These are phyloP conservation scores for Mrakia hoshinonis DNA, from an alignment of 768 basidiomycete species.

Conservation along the genomic window DNA sequence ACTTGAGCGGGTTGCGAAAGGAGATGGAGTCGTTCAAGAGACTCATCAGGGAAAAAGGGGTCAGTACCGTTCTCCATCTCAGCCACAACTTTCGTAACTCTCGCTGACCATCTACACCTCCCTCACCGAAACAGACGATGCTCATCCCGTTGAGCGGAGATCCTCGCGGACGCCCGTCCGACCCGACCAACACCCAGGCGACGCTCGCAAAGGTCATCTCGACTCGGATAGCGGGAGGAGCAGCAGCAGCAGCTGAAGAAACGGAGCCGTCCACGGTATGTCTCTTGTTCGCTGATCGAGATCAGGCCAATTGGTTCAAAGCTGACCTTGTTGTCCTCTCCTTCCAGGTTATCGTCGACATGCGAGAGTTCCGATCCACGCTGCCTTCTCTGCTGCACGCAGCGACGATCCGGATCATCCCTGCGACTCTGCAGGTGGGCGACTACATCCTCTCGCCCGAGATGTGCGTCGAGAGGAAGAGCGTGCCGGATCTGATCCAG, in stretches of 20 bases:
- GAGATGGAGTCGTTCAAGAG: conserved; percentile 93
- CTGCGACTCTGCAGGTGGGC: conserved; percentile 84
- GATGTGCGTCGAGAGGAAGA: conserved; percentile 93
- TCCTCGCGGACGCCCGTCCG: conserved; percentile 29
- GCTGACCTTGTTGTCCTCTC: neutral
- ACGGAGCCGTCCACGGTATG: conserved; percentile 47
- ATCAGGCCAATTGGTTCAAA: too few relatives aligned
- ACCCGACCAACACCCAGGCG: neutral
- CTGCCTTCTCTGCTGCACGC: conserved; percentile 85
- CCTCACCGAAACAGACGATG: conserved; percentile 57
- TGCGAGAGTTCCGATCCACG: conserved; percentile 91
- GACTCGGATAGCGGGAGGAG: conserved; percentile 75
- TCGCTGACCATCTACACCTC: neutral
- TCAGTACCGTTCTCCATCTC: conserved; percentile 43
- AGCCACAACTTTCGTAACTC: neutral
- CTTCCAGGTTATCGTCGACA: conserved; percentile 80
- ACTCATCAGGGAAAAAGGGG: conserved; percentile 83
- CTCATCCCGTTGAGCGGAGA: conserved; percentile 61
- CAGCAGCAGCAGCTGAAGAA: conserved; percentile 40
- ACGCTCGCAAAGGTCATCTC: conserved; percentile 54
- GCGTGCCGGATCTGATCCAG: conserved; percentile 78
- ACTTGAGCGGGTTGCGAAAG: conserved; percentile 72
- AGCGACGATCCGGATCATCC: conserved; percentile 66
- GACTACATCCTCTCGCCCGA: conserved; percentile 94
- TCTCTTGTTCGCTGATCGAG: too few relatives aligned